Conservation (phyloP, 1,139 yeast genomes). For the Yamadazyma taylorii region DNA sequence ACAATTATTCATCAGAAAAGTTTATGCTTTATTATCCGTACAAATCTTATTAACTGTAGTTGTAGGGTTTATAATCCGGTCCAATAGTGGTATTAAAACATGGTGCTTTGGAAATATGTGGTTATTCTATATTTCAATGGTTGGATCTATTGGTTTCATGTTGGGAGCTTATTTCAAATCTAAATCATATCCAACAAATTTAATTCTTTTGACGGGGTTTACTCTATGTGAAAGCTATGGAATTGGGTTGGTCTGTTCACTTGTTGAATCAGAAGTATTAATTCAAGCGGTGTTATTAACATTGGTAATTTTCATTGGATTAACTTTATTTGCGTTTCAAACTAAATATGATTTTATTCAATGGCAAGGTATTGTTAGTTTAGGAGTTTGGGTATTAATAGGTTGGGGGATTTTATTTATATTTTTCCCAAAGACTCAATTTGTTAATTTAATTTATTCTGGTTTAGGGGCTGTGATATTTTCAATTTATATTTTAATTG, state of each 20-base stretch:
- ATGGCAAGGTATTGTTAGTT: slow-evolving; percentile 65
- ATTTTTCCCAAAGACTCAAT: slow-evolving; percentile 59
- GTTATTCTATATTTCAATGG: slow-evolving; percentile 56
- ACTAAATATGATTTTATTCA: slow-evolving; percentile 77
- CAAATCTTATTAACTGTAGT: slow-evolving; percentile 65
- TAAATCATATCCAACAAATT: slow-evolving; percentile 60
- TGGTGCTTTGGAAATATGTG: slow-evolving; percentile 67
- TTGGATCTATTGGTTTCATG: slow-evolving; percentile 63
- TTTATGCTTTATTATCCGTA: slow-evolving; percentile 65
- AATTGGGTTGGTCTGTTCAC: slow-evolving; percentile 65
- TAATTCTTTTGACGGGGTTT: slow-evolving; percentile 60
- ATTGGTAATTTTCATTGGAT: slow-evolving; percentile 66
- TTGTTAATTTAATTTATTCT: slow-evolving; percentile 63
- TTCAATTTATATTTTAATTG: slow-evolving; percentile 71
- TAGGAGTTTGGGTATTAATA: slow-evolving; percentile 65
- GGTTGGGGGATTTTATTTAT: slow-evolving; percentile 71
- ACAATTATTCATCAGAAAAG: slow-evolving; percentile 75
- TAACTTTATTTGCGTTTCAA: slow-evolving; percentile 77
- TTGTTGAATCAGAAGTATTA: slow-evolving; percentile 64
- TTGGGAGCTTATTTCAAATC: slow-evolving; percentile 60
- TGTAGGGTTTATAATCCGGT: slow-evolving; percentile 56
- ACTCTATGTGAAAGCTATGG: slow-evolving; percentile 75
- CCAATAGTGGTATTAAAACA: slow-evolving; percentile 45
- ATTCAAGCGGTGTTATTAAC: slow-evolving; percentile 75
- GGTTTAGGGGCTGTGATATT: slow-evolving; percentile 75